Percentiles rank a stretch among this genome's conserved stretches.
Conservation (phyloP, 257 asterid genomes). For the Nicotiana benthamiana region DNA sequence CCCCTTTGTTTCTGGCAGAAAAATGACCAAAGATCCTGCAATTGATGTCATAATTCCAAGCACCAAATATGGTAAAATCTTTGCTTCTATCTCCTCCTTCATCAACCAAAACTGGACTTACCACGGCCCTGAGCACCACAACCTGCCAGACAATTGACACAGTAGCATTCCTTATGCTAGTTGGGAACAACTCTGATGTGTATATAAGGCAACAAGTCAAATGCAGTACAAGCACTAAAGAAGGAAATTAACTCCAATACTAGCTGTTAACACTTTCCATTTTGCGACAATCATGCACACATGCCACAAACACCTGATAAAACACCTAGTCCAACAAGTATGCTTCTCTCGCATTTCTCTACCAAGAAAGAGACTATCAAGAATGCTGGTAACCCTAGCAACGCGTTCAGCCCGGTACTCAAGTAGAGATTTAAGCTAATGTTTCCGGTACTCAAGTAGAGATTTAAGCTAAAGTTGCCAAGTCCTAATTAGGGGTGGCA, state of each 20-base stretch:
- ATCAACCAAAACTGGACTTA: constrained; percentile 24
- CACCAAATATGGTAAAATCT: constrained; percentile 11
- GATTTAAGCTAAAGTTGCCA: constrained; percentile 26
- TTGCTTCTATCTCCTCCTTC: constrained; percentile 13
- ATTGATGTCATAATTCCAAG: constrained; percentile 21
- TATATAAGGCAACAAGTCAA: constrained; percentile 23
- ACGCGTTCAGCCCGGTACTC: constrained; percentile 26
- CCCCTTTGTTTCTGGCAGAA: constrained; percentile 18
- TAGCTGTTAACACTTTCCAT: constrained; percentile 15
- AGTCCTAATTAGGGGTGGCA: constrained; percentile 26
- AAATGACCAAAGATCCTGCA: constrained; percentile 17
- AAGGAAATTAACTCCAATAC: constrained; percentile 19
- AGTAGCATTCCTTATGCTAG: constrained; percentile 25
- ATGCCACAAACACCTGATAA: constrained; percentile 25
- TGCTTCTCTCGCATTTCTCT: constrained; percentile 18
- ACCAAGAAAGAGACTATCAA: constrained; percentile 14
- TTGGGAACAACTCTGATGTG: constrained; percentile 24
- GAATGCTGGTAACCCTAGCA: constrained; percentile 26
- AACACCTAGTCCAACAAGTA: constrained; percentile 18
- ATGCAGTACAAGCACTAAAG: constrained; percentile 21
- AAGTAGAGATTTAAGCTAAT: constrained; percentile 29
- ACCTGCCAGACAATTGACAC: constrained; percentile 26
- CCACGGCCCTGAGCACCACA: constrained; percentile 24
- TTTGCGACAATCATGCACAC: constrained; percentile 6
- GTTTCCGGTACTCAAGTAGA: constrained; percentile 30